These are phyloP conservation scores for Boletus sp. DNA, from an alignment of 768 basidiomycete species.

Conservation along the genomic window DNA sequence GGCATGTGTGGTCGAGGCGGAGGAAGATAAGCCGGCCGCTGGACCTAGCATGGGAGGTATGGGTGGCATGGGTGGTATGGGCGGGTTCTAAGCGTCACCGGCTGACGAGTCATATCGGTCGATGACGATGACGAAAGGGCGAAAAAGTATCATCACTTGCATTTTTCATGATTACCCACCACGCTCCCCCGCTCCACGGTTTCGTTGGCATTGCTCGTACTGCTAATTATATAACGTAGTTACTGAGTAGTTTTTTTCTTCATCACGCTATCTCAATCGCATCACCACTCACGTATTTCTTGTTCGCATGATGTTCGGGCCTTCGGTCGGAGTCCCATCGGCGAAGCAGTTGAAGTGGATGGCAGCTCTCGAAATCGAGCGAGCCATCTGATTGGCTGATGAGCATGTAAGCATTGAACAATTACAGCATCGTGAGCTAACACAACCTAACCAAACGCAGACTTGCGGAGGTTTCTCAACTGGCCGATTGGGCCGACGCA, in stretches of 20 bases:
- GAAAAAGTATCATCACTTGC: constrained; percentile 11
- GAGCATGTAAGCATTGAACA: neutral
- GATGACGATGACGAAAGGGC: neutral
- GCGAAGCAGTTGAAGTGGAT: no score
- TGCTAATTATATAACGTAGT: constrained; percentile 8
- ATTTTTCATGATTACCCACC: constrained; percentile 11
- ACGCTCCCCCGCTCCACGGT: neutral
- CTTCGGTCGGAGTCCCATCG: no score
- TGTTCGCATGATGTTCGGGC: neutral
- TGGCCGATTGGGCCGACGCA: no score
- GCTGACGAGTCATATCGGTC: neutral
- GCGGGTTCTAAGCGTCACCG: constrained; percentile 39
- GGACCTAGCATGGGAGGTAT: constrained; percentile 61
- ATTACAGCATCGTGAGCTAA: neutral
- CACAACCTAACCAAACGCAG: neutral
- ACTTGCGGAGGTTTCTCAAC: neutral
- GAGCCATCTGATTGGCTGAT: neutral
- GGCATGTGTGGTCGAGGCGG: constrained; percentile 87
- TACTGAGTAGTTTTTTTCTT: constrained; percentile 10
- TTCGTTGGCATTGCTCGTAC: constrained; percentile 10
- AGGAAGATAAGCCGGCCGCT: constrained; percentile 67
- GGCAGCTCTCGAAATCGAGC: neutral
- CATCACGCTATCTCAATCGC: constrained; percentile 13
- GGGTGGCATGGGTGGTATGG: constrained; percentile 60
- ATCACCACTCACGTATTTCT: constrained; percentile 21